Evolutionary conservation across 2,329 filamentous ascomycete species (phyloP), one percentile per base, ranked within the genome.

Genomic region (Coleophoma eucalyptorum): DNA sequence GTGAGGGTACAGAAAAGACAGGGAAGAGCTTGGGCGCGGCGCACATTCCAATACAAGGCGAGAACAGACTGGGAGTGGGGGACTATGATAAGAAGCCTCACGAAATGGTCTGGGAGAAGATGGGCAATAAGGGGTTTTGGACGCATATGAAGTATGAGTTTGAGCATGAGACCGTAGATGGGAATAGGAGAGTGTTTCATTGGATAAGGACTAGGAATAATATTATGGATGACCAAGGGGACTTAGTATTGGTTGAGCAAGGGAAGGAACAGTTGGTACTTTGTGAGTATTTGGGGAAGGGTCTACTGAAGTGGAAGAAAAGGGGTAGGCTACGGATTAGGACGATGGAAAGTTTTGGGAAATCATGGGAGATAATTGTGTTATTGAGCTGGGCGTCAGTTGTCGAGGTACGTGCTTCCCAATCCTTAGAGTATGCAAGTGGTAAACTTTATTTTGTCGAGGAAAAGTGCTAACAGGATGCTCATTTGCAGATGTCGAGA

Each of bases 151-250:
- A 48, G 33, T 61, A 61, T 45, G 53, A 54, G 32, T 59, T 61
- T 52, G 50, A 49, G 37, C 49, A 49, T 49, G 52, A 54, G 34
- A 11, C 53, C 3, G 38, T 35, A 5, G 35, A 40, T 43, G 55
- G 57, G 8, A 43, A 48, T 21, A 48, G 46, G 31, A 56, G 49
- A 42, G 46, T 32, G 5, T 61, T 61, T 33, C 42, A 55, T 31
- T 61, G 58, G 58, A 57, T 59, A 19, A 37, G 58, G 46, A 61
- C 58, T 37, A 53, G 55, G 43, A 61, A 59, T 51, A 59, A 58
- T 49, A 26, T 59, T 12, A 16, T 57, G 15, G 57, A 59, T 50
- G 58, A 61, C 52, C 58, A 61, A 34, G 57, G 57, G 3, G 58
- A 61, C 51, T 51, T 58, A 38, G 58, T 61, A 20, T 47, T 61